Evolutionary conservation across 23 red algal genomes (phyloP), one percentile per base, ranked within the genome.

Genomic region (Agarophyton chilense): DNA sequence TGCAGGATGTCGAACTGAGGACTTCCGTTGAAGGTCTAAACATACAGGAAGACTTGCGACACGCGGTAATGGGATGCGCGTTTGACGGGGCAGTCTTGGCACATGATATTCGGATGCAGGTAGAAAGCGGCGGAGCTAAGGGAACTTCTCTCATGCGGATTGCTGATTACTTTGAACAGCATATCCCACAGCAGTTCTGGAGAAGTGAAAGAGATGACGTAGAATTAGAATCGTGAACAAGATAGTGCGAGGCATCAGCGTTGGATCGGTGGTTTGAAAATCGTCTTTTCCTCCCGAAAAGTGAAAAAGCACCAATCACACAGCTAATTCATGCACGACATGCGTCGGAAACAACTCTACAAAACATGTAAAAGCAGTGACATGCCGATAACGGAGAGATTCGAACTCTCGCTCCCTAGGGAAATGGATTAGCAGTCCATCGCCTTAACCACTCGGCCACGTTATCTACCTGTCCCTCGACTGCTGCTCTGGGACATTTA

Each of bases 381-480:
- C n/a, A n/a, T n/a, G n/a, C n/a, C 68, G 68, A 74, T 74, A 89
- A 89, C 85, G 85, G 85, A 89, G 85, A 89, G 85, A 89, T 89
- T 89, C 85, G 85, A 89, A 89, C 85, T 89, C 85, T 89, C 85
- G 85, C 85, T 89, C 85, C 85, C 85, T 79, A 89, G 85, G 85
- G 85, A 89, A 89, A 78, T 89, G 85, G 85, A 89, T 89, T 89
- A 89, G 85, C 85, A 89, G 85, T 89, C 85, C 85, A 89, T 78
- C 85, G 85, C 85, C 85, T 89, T 89, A 89, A 89, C 85, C 85
- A 89, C 85, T 89, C 85, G 85, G 85, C 85, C 85, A 89, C 85
- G 85, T 89, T 89, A 67, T 86, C 82, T 18, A 45, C 60, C 6
- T 49, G 58, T 86, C 31, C n/a, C 79, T 2, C 26, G 10, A n/a